Base-by-base conservation (phyloP, 495 filamentous ascomycete genomes). In the Hyaloscypha bicolor region DNA sequence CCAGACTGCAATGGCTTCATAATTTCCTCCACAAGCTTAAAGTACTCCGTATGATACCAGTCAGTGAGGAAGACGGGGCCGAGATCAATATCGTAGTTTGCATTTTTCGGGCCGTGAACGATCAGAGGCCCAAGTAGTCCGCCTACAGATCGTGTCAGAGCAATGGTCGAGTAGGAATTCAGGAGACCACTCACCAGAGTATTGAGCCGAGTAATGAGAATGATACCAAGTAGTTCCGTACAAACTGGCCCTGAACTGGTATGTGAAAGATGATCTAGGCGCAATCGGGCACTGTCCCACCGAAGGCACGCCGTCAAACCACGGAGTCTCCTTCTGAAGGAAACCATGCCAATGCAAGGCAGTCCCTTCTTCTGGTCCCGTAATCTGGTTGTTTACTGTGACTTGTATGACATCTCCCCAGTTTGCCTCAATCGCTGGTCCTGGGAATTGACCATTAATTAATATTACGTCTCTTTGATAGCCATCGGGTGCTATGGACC, bases 161-260 rank as follows among this genome's bases (percentile, higher is more conserved):
- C 81, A 71, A 6, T 78, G 76, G 65, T 14, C 4, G 81, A 85
- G 70, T 5, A 19, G 32, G 12, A 22, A 45, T 8, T 32, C 11
- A 9, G 3, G 11, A 51, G 2, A 9, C n/a, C 19, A 59, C 56
- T 61, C 61, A 59, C 69, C 79, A 35, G 76, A 76, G 62, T 81
- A 81, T 68, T 90, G 87, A 31, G 83, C 74, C 25, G 79, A 80
- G 69, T 83, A 88, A 69, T 90, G 88, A 39, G 77, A 80, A 68
- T 90, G 88, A 61, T 89, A 90, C 87, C 86, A 91, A 4, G 81
- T 78, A 0, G 83, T 84, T 1, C 88, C 88, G 69, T 90, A 90
- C 32, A 74, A 80, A 2, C 70, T 76, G 1, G 79, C 83, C 16
- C 74, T 71, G 63, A 83, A 88, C 32, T 68, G 77, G 69, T 90